Base-by-base conservation (phyloP, 768 basidiomycete genomes). In the Paxillus rubicundulus region DNA sequence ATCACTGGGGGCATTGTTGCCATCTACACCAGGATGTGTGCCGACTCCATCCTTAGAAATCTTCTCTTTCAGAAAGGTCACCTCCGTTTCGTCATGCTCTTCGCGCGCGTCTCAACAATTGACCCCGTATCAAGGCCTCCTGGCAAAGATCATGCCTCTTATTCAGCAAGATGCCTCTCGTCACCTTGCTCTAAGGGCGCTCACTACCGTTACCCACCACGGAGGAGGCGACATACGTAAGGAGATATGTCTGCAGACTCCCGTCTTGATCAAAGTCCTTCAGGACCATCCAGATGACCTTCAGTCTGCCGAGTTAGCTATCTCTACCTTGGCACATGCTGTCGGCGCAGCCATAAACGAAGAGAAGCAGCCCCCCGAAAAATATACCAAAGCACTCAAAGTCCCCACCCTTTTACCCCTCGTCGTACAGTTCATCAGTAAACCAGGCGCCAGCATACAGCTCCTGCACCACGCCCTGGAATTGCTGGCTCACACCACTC, bases 21-120 rank as follows among this genome's bases (percentile, higher is more conserved):
- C 8, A 81, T 87, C 44, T 85, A 79, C 56, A 77, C 83, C 14
- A 82, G 81, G 59, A 82, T 86, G 80, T 84, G 75, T 30, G 74
- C 72, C 0, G 85, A 86, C 61, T 73, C 81, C 3, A 70, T 86
- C 34, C 64, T 86, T 50, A 72, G 86, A 16, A 78, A 85, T 64
- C 80, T 81, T 53, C 69, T 87, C 14, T 77, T 83, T 57, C 71
- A 77, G 33, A 76, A 76, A 73, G 85, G 85, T 84, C 1, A 6
- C 51, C 49, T 4, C 56, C 41, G 46, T 30, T 33, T 38, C 10
- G 9, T 21, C 21, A 13, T 30, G 9, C n/a, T 40, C 24, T 27
- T 24, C 5, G 4, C 14, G 30, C 16, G 34, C 9, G 49, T 9
- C 24, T 6, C 5, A 24, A 2, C 10, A 9, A 10, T 27, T 57